These are phyloP conservation scores for Trichocomaceae sp. DNA, from an alignment of 2,329 filamentous ascomycete species.

Conservation along the genomic window DNA sequence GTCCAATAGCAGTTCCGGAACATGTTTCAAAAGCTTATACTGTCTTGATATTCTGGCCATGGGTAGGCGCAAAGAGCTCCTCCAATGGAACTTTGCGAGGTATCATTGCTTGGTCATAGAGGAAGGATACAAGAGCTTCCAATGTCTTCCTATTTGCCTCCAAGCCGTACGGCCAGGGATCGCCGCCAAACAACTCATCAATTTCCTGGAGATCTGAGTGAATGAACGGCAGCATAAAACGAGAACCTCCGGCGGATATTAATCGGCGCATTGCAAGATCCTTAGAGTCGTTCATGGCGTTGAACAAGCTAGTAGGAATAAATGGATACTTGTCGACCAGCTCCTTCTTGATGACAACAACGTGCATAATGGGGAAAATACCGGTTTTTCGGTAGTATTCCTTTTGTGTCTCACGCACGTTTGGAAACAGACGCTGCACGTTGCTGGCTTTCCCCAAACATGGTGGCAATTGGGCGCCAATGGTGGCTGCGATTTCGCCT, in stretches of 20 bases:
- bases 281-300: slow-evolving; percentile 30
- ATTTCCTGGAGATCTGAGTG: slow-evolving; percentile 28
- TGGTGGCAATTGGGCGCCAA: slow-evolving; percentile 28
- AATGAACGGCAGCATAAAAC: slow-evolving; percentile 34
- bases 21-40: background rate
- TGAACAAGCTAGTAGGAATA: slow-evolving; percentile 25
- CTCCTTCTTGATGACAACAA: slow-evolving; percentile 22
- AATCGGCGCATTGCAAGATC: slow-evolving; percentile 26
- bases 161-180: slow-evolving; percentile 28
- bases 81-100: slow-evolving; percentile 22
- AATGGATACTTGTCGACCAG: slow-evolving; percentile 26
- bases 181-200: slow-evolving; percentile 24
- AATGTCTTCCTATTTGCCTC: slow-evolving; percentile 28
- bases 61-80: slow-evolving; percentile 24
- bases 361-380: slow-evolving; percentile 31
- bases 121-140: slow-evolving; percentile 24
- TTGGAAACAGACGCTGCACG: slow-evolving; percentile 21
- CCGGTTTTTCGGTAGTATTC: slow-evolving; percentile 26
- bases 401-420: slow-evolving; percentile 30
- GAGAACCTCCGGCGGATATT: slow-evolving; percentile 21
- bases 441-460: slow-evolving; percentile 23
- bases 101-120: slow-evolving; percentile 29
- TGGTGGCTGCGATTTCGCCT: slow-evolving; percentile 34
- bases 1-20: background rate
- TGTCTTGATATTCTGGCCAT: background rate